A percentile compares a stretch with the other conserved stretches of the same genome.
Evolutionary conservation across 345 rosid species (phyloP).

Genomic region (Geranium rotundifolium): DNA sequence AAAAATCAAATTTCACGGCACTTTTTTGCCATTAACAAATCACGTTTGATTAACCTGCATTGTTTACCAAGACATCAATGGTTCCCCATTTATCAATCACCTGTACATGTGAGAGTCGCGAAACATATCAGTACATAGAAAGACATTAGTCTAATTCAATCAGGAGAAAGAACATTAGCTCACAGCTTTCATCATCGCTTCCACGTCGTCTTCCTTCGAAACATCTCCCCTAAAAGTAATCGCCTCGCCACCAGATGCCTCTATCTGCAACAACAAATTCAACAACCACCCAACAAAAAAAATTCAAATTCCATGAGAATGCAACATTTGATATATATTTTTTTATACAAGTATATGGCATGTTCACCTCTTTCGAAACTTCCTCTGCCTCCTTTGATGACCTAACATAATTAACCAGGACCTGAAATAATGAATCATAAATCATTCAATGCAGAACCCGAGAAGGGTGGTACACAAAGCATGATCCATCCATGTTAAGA

Average conservation of each 20-base stretch:
- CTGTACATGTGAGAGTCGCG: constrained; percentile 31
- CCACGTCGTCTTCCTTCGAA: constrained; percentile 84
- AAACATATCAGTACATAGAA: constrained; percentile 2
- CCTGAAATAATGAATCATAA: constrained; percentile 27
- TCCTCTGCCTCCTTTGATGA: constrained; percentile 71
- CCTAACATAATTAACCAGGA: constrained; percentile 73
- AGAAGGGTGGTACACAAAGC: no score
- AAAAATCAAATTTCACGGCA: no score
- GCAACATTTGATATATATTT: no score
- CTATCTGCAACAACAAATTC: constrained; percentile 42
- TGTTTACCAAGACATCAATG: constrained; percentile 77
- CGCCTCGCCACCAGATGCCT: constrained; percentile 84
- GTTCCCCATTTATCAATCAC: constrained; percentile 96
- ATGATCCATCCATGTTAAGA: no score
- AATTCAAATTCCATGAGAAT: not conserved
- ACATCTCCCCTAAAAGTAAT: constrained; percentile 95
- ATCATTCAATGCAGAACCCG: not conserved
- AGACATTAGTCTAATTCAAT: constrained; percentile 2
- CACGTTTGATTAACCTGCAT: constrained; percentile 98
- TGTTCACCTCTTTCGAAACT: no score
- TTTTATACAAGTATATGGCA: no score
- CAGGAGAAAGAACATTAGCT: constrained; percentile 16
- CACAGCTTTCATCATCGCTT: constrained; percentile 89
- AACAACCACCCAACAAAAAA: not conserved
- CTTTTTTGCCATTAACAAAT: no score